Conservation (phyloP, 2,329 filamentous ascomycete species). For the Epichloe gansuensis region DNA sequence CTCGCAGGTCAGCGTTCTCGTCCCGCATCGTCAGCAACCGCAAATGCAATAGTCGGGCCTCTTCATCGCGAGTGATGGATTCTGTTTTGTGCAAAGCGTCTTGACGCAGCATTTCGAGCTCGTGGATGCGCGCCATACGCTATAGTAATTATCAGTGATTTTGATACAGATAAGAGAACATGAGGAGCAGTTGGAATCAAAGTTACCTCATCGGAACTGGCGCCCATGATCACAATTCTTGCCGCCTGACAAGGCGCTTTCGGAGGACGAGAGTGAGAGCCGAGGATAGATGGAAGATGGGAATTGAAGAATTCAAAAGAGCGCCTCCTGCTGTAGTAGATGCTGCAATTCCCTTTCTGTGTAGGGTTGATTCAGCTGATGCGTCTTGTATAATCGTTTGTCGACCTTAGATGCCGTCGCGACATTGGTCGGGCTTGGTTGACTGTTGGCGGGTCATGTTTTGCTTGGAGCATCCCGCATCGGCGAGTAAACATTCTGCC, state of each 20-base stretch:
- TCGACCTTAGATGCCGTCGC: background rate
- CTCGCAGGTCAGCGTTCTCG: conserved; percentile 57
- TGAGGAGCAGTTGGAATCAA: background rate
- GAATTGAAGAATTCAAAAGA: background rate
- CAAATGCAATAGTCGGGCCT: conserved; percentile 55
- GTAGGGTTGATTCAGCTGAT: background rate
- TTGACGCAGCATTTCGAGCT: conserved; percentile 60
- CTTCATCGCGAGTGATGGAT: conserved; percentile 62
- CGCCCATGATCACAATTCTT: conserved; percentile 14
- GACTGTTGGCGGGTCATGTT: conserved; percentile 12
- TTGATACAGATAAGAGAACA: conserved; percentile 1
- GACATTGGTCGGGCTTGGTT: background rate
- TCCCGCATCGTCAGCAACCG: conserved; percentile 61
- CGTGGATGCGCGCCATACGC: conserved; percentile 34
- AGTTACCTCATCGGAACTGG: conserved; percentile 16
- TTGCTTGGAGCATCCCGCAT: conserved; percentile 10
- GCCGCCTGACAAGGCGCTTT: background rate
- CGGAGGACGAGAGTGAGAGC: background rate
- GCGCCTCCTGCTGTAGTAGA: background rate
- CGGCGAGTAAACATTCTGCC: conserved; percentile 20
- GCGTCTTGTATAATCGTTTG: background rate
- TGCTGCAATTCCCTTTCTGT: too few species aligned
- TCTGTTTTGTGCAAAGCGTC: conserved; percentile 52
- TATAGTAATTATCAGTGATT: conserved; percentile 15
- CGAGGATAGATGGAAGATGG: background rate